Evolutionary conservation across 768 basidiomycete species (phyloP), one percentile per base, ranked within the genome.

Genomic region (Amanita inopinata): DNA sequence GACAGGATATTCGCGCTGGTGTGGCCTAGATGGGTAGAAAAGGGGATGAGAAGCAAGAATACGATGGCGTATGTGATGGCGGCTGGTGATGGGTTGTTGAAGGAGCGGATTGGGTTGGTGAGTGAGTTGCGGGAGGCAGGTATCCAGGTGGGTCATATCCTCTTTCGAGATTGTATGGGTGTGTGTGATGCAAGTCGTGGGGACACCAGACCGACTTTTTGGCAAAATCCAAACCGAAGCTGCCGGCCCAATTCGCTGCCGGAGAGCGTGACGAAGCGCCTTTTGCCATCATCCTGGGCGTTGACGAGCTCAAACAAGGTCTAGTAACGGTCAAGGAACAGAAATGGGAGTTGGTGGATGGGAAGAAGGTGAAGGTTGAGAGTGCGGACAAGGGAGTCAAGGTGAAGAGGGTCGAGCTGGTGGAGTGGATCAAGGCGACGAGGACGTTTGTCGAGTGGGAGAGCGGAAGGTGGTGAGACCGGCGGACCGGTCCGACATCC

Each of bases 51-150:
- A 56, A 81, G 77, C 41, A 98, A 94, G 66, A 71, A 85, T 56
- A 94, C 91, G 33, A 84, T 96, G 74, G 93, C 83, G 17, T 99
- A 83, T 61, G 89, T 98, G 34, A 80, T 98, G 68, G 80, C 83
- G 17, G 80, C 91, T 24, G 92, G 93, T 5, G 90, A 91, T 55
- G 89, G 92, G 2, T 57, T 97, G 46, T 62, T 98, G 38, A 74
- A 78, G 54, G 91, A 96, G 65, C 74, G 94, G 7, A 80, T 98
- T 49, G 64, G 58, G 53, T 71, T 98, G 14, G 86, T 82, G 19
- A 76, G 75, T 48, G 78, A 89, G 61, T 62, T 98, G 40, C 74
- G 94, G 54, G 84, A 78, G 46, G 81, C 78, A 6, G 93, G 91
- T 0, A 84, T 98, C 61, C 88, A 92, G 75, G 90, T 84, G 36